Conservation (phyloP, 2,329 filamentous ascomycete species). For the Chaetomium sp. region DNA sequence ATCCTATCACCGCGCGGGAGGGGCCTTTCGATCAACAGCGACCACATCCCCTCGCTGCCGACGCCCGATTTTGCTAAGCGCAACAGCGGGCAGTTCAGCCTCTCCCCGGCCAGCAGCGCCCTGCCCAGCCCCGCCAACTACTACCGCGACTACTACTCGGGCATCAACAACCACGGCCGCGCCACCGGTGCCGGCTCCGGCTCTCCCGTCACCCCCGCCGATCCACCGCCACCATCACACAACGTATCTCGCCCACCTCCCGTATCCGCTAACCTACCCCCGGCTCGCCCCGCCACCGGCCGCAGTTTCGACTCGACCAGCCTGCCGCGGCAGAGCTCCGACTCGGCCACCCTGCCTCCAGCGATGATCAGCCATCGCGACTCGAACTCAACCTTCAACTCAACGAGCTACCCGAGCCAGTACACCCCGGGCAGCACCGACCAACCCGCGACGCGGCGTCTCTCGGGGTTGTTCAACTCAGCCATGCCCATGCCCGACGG, state of each 20-base stretch:
- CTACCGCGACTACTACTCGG: conserved; percentile 49
- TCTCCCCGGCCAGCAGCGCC: conserved; percentile 46
- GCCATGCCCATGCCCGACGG: conserved; percentile 74
- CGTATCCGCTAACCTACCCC: conserved; percentile 31
- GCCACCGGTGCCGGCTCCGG: conserved; percentile 52
- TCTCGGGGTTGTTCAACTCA: conserved; percentile 77
- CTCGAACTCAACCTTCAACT: conserved; percentile 50
- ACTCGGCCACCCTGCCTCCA: conserved; percentile 33
- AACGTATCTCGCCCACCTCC: conserved; percentile 40
- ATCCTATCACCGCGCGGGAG: conserved; percentile 45
- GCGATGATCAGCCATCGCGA: conserved; percentile 42
- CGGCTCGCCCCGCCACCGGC: conserved; percentile 51
- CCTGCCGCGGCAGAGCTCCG: conserved; percentile 45
- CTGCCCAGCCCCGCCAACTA: conserved; percentile 47
- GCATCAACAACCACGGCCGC: conserved; percentile 26
- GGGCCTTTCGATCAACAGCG: conserved; percentile 56
- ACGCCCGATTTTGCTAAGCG: conserved; percentile 60
- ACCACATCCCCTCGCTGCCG: conserved; percentile 56
- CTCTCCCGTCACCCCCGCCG: conserved; percentile 51
- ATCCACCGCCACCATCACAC: conserved; percentile 31
- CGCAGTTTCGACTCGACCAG: conserved; percentile 52
- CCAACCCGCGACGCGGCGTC: conserved; percentile 40
- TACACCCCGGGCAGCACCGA: conserved; percentile 19
- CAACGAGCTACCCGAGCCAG: conserved; percentile 30
- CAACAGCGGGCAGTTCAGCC: conserved; percentile 59